phyloP scores from a whole-genome alignment of 2,329 filamentous ascomycete genomes.

The Phialocephala sp. region DNA sequence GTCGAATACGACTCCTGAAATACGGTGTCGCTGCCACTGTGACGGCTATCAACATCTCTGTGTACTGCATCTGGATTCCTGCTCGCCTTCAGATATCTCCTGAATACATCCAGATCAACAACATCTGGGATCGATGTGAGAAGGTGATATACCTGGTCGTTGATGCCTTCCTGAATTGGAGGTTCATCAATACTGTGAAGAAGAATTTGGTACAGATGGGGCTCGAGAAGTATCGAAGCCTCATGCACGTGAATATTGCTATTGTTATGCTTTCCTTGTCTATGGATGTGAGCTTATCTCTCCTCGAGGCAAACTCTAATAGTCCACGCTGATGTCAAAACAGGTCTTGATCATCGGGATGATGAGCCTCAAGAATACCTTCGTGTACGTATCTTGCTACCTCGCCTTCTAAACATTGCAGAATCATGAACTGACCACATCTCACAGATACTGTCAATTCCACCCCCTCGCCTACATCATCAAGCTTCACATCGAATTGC shows the following conservation, averaged over 20 bases:
- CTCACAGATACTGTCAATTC: slow-evolving; percentile 6
- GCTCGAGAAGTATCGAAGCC: neutral
- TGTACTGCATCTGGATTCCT: slow-evolving; percentile 60
- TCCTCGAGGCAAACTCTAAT: too few species aligned
- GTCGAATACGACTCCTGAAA: slow-evolving; percentile 49
- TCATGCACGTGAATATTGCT: slow-evolving; percentile 6
- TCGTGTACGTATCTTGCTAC: neutral
- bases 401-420: neutral
- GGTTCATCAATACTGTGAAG: slow-evolving; percentile 11
- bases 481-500: slow-evolving; percentile 9
- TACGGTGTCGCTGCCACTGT: slow-evolving; percentile 46
- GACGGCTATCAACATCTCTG: slow-evolving; percentile 56
- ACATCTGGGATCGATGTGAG: slow-evolving; percentile 57
- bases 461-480: slow-evolving; percentile 11
- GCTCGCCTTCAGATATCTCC: slow-evolving; percentile 50
- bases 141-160: slow-evolving; percentile 58
- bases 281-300: slow-evolving; percentile 3
- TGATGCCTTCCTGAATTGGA: slow-evolving; percentile 53
- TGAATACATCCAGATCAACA: slow-evolving; percentile 52
- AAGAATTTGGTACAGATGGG: slow-evolving; percentile 12
- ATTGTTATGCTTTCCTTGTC: slow-evolving; percentile 8
- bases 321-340: neutral
- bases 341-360: slow-evolving; percentile 11
- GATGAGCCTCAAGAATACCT: slow-evolving; percentile 11
- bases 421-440: neutral